Percentiles rank a stretch among this genome's conserved stretches.
These are phyloP conservation scores for Margaritispora aquatica DNA, from an alignment of 495 filamentous ascomycete genomes.

Conservation along the genomic window DNA sequence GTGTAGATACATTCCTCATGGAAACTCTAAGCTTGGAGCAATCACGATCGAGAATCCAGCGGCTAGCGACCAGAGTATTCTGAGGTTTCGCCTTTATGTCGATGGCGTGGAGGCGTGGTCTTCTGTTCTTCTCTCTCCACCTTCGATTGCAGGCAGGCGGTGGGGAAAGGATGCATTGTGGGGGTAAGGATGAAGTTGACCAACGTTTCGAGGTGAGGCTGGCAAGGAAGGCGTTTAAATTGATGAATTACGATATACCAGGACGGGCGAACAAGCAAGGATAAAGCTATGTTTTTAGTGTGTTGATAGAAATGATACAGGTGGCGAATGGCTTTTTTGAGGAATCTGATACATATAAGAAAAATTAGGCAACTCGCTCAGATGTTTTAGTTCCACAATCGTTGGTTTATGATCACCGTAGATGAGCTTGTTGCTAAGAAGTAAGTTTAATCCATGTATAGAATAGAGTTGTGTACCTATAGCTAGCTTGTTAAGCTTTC, in stretches of 20 bases:
- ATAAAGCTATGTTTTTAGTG: too few relatives aligned
- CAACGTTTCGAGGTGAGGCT: neutral
- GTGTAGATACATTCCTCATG: constrained; percentile 68
- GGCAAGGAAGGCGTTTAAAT: neutral
- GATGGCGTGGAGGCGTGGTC: constrained; percentile 77
- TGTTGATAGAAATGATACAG: too few relatives aligned
- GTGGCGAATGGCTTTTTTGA: too few relatives aligned
- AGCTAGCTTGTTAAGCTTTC: too few relatives aligned
- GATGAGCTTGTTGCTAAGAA: too few relatives aligned
- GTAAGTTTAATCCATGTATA: too few relatives aligned
- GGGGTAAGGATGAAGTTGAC: constrained; percentile 6
- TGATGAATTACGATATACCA: neutral
- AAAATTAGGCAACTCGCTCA: too few relatives aligned
- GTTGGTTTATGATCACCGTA: too few relatives aligned
- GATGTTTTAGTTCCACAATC: too few relatives aligned
- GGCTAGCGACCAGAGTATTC: constrained; percentile 48
- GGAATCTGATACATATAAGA: too few relatives aligned
- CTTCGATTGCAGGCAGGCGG: constrained; percentile 29
- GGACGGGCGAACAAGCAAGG: too few relatives aligned
- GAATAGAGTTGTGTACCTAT: too few relatives aligned
- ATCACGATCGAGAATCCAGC: constrained; percentile 71
- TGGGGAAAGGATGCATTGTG: constrained; percentile 33
- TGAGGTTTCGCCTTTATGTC: constrained; percentile 78
- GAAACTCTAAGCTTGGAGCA: constrained; percentile 86
- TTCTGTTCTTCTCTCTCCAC: constrained; percentile 49